Percentiles rank a stretch among this genome's conserved stretches.
Conservation (phyloP, 495 filamentous ascomycete genomes). For the Xylaria acuta region DNA sequence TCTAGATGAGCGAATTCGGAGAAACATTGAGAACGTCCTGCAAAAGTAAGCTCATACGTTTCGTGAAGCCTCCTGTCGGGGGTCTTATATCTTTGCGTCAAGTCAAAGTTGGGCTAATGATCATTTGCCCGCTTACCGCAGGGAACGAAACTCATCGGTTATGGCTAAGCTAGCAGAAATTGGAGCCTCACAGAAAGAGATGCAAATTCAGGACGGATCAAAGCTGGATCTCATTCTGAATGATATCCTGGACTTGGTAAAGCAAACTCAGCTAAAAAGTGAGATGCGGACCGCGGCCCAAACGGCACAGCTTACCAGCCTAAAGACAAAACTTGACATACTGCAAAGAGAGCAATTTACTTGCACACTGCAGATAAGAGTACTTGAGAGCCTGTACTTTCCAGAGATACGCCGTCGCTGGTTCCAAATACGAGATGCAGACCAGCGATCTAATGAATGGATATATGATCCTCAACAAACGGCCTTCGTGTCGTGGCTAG, state of each 20-base stretch:
- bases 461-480: slow-evolving; percentile 7
- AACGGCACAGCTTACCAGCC: not conserved
- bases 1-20: not conserved
- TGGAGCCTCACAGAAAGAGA: not conserved
- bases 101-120: not conserved
- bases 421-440: slow-evolving; percentile 9
- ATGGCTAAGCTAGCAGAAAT: slow-evolving; percentile 12
- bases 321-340: slow-evolving; percentile 5
- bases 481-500: slow-evolving; percentile 13
- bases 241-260: not conserved
- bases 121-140: not conserved
- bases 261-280: not conserved
- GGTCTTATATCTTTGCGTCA: not conserved
- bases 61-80: not conserved
- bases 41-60: not conserved
- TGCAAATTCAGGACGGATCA: not conserved
- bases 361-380: not conserved
- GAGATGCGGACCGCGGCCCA: not conserved
- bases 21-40: not conserved
- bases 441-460: slow-evolving; percentile 15
- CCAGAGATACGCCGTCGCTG: slow-evolving; percentile 16
- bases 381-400: slow-evolving; percentile 3
- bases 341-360: not conserved
- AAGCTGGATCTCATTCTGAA: slow-evolving; percentile 13
- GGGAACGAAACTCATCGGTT: not conserved